Base-by-base conservation (phyloP, 345 rosid species). In the Euphorbia peplus region DNA sequence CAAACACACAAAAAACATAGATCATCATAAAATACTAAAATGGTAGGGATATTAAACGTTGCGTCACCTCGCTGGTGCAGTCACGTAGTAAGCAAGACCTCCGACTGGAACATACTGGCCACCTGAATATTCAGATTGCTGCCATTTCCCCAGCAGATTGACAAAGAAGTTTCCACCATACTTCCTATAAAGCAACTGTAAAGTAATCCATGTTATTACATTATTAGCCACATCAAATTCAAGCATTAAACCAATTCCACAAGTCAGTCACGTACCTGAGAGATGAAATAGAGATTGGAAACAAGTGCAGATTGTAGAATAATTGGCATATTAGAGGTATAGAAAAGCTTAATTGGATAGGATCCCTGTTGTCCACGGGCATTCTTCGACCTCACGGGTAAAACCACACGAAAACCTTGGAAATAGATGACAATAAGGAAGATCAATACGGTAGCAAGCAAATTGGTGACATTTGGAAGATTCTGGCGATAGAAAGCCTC, bases 301-400 rank as follows among this genome's bases (percentile, higher is more conserved):
- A 90, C 96, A 15, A 90, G 91, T 6, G 96, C 96, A 15, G 93
- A 88, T 48, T 90, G 96, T 55, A 88, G 79, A 53, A 90, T 90
- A 77, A 90, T 90, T 71, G 96, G 96, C 96, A 90, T 90, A 86
- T 90, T 90, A 37, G 96, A 90, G 73, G 96, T 90, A 85, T 90
- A 90, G 76, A 90, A 90, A 70, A 90, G 75, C 79, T 90, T 90
- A 80, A 90, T 90, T 3, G 93, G 96, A 78, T 88, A 90, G 6
- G 96, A 90, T 32, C 96, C 96, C 78, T 90, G 96, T 73, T 88
- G 96, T 24, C 96, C 96, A 74, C 96, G 93, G 52, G 91, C 96
- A 75, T 86, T 90, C 91, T 88, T 90, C 37, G 96, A 90, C 81
- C 96, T 83, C 76, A 90, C 96, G 60, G 93, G 96, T 63, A 90